phyloP scores from a whole-genome alignment of 768 basidiomycete species.

The Boletus reticuloceps region DNA sequence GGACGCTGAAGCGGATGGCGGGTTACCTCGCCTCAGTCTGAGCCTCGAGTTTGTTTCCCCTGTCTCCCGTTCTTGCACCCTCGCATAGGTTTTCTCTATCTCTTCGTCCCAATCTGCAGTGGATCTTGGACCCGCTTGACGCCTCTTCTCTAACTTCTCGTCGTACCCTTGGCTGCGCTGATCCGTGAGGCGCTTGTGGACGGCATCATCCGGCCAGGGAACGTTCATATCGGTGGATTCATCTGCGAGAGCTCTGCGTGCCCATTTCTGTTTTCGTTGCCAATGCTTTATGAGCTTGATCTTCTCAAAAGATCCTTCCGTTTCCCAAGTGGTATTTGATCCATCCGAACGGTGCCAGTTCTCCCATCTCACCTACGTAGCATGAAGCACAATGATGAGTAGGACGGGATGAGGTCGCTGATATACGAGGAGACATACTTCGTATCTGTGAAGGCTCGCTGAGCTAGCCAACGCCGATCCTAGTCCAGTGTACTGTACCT shows the following conservation, averaged over 20 bases:
- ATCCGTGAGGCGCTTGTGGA: slow-evolving; percentile 42
- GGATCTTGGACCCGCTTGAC: slow-evolving; percentile 2
- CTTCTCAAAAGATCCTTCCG: slow-evolving; percentile 18
- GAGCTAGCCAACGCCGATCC: not conserved
- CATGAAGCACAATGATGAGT: not conserved
- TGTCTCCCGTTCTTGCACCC: slow-evolving; percentile 25
- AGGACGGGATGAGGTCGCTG: not conserved
- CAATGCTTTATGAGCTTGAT: slow-evolving; percentile 29
- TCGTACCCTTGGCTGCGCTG: slow-evolving; percentile 44
- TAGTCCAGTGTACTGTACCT: slow-evolving; percentile 14
- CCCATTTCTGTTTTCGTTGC: slow-evolving; percentile 32
- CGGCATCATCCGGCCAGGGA: slow-evolving; percentile 38
- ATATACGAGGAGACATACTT: slow-evolving; percentile 20
- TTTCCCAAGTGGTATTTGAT: slow-evolving; percentile 55
- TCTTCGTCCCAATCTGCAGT: slow-evolving; percentile 27
- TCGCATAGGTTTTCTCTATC: slow-evolving; percentile 18
- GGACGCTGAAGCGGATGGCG: slow-evolving; percentile 7
- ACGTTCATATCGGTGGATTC: slow-evolving; percentile 39
- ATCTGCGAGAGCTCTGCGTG: slow-evolving; percentile 29
- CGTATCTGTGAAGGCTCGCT: slow-evolving; percentile 24
- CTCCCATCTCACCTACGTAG: slow-evolving; percentile 48
- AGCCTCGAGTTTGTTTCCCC: slow-evolving; percentile 24
- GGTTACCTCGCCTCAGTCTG: slow-evolving; percentile 16
- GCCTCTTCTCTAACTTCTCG: slow-evolving; percentile 37
- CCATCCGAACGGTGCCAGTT: slow-evolving; percentile 51